These are phyloP conservation scores for Maudiozyma serrabonitensis DNA, from an alignment of 805 yeast species.

Conservation along the genomic window DNA sequence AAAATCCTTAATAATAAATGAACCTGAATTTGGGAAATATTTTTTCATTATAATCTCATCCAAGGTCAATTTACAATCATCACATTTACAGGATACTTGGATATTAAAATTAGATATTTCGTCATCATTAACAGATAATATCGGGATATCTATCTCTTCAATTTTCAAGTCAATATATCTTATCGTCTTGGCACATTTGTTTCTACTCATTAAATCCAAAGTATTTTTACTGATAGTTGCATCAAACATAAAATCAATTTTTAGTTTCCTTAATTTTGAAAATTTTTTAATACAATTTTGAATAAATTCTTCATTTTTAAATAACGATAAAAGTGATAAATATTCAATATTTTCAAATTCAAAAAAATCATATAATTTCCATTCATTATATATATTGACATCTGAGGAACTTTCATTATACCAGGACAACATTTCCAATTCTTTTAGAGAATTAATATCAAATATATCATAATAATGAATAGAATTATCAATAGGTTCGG, in stretches of 20 bases:
- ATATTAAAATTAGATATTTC: constrained; percentile 14
- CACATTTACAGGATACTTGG: constrained; percentile 19
- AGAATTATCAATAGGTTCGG: constrained; percentile 4
- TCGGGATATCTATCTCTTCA: constrained; percentile 14
- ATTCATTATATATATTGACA: constrained; percentile 14
- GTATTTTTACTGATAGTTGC: constrained; percentile 13
- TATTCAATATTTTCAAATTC: constrained; percentile 25
- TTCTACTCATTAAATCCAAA: constrained; percentile 16
- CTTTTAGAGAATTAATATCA: constrained; percentile 21
- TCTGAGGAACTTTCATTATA: constrained; percentile 16
- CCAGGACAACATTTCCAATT: constrained; percentile 33
- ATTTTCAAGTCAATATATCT: constrained; percentile 29
- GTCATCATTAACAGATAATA: constrained; percentile 16
- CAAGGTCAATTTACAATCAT: constrained; percentile 19
- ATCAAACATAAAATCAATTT: constrained; percentile 29
- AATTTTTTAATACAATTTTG: constrained; percentile 20
- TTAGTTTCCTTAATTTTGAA: constrained; percentile 21
- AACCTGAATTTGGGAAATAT: constrained; percentile 22
- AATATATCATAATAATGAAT: constrained; percentile 24
- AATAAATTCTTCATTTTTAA: constrained; percentile 17
- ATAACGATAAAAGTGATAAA: constrained; percentile 28
- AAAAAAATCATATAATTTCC: constrained; percentile 24
- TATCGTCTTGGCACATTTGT: constrained; percentile 18
- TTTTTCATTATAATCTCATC: constrained; percentile 22
- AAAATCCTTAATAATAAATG: constrained; percentile 14